A percentile compares a stretch with the other conserved stretches of the same genome.
phyloP scores from a whole-genome alignment of 2,329 filamentous ascomycete genomes.

The Calonectria naviculata region DNA sequence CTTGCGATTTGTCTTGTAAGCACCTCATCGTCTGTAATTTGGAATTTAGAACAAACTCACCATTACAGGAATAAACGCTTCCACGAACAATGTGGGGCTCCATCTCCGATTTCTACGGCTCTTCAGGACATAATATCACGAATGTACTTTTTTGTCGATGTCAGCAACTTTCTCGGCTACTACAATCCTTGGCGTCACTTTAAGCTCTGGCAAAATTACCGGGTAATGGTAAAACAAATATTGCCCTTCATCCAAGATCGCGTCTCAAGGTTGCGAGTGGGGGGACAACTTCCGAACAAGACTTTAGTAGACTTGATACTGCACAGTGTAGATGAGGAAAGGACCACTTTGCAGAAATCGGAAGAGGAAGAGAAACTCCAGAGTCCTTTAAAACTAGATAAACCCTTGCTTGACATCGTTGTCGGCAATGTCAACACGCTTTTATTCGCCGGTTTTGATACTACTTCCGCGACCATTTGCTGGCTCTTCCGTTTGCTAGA shows the following conservation, averaged over 20 bases:
- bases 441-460: slow-evolving; percentile 52
- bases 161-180: slow-evolving; percentile 19
- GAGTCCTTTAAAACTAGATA: slow-evolving; percentile 29
- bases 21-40: too few species aligned
- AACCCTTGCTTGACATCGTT: slow-evolving; percentile 34
- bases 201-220: slow-evolving; percentile 31
- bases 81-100: slow-evolving; percentile 24
- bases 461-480: slow-evolving; percentile 48
- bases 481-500: slow-evolving; percentile 46
- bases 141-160: slow-evolving; percentile 22
- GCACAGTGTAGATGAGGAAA: slow-evolving; percentile 23
- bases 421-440: slow-evolving; percentile 50
- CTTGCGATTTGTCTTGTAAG: slow-evolving; percentile 47
- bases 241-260: slow-evolving; percentile 20
- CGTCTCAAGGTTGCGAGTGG: slow-evolving; percentile 4
- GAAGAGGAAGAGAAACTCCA: not conserved
- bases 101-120: slow-evolving; percentile 16
- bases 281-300: slow-evolving; percentile 16
- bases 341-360: not conserved
- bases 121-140: slow-evolving; percentile 24
- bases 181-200: slow-evolving; percentile 31
- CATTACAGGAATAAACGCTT: slow-evolving; percentile 22
- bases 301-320: slow-evolving; percentile 30
- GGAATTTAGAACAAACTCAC: too few species aligned
- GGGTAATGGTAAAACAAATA: slow-evolving; percentile 15